Conservation (phyloP, 2,329 filamentous ascomycete genomes). For the Bimuria novae-zelandiae region DNA sequence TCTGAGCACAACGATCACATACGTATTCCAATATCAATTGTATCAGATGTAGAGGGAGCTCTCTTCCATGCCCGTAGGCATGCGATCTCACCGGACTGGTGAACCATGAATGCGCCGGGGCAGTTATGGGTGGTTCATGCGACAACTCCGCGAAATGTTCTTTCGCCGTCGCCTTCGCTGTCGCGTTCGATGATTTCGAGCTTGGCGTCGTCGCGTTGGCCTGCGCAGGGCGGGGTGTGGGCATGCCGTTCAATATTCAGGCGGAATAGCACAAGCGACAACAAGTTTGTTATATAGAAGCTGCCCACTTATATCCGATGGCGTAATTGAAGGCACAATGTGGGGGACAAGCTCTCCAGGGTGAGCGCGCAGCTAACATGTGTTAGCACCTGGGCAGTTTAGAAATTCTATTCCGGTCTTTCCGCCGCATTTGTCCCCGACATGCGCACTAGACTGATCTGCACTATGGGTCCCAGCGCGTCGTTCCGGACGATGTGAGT, state of each 20-base stretch:
- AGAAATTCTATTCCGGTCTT: background rate
- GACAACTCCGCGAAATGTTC: background rate
- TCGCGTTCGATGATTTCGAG: constrained; percentile 1
- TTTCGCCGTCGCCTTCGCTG: background rate
- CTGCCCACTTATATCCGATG: background rate
- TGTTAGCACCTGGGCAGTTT: constrained; percentile 1
- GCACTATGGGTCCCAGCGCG: background rate
- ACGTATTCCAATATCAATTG: constrained; percentile 61
- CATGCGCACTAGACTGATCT: background rate
- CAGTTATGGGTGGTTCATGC: constrained; percentile 27
- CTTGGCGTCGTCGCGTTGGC: constrained; percentile 8
- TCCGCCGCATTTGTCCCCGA: constrained; percentile 18
- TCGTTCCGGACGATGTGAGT: background rate
- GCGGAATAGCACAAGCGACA: background rate
- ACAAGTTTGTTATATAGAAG: background rate
- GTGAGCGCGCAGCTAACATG: background rate
- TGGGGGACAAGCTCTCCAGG: background rate
- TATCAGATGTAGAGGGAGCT: constrained; percentile 63
- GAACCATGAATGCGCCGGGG: constrained; percentile 37
- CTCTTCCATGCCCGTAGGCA: constrained; percentile 34
- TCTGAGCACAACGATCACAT: constrained; percentile 30
- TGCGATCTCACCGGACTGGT: constrained; percentile 41
- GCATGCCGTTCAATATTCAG: constrained; percentile 23
- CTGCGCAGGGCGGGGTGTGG: constrained; percentile 17
- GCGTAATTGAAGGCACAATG: background rate